These are phyloP conservation scores for Trichophyton simii DNA, from an alignment of 2,329 filamentous ascomycete genomes.

Conservation along the genomic window DNA sequence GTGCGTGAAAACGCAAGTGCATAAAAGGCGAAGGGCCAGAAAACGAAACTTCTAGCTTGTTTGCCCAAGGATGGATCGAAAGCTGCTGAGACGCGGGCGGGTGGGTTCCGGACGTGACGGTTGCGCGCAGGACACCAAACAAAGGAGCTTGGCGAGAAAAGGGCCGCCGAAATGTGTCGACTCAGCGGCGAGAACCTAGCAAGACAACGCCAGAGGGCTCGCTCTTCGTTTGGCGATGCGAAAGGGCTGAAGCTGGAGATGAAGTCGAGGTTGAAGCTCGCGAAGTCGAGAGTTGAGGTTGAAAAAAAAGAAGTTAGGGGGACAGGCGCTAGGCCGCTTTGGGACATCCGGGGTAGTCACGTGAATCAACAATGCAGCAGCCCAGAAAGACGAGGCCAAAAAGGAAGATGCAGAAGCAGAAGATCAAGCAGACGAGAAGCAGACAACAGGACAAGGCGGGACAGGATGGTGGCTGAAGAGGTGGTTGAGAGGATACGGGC, in stretches of 20 bases:
- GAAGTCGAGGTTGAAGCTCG: conserved; percentile 5
- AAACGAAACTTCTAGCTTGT: background rate
- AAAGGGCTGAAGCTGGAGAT: conserved; percentile 10
- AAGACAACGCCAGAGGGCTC: conserved; percentile 7
- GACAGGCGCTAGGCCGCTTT: background rate
- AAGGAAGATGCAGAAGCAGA: background rate
- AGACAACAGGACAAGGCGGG: background rate
- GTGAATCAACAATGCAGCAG: background rate
- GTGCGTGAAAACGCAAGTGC: background rate
- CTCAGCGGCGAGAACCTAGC: background rate
- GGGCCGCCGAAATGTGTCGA: background rate
- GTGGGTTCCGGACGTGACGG: background rate
- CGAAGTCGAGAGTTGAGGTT: conserved; percentile 3
- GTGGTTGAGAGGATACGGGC: conserved; percentile 10
- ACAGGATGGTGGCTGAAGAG: conserved; percentile 8
- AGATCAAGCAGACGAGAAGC: background rate
- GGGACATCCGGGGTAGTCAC: background rate
- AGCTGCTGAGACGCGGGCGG: background rate
- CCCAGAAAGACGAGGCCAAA: background rate
- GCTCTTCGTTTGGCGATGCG: background rate
- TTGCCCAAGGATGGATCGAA: conserved; percentile 1
- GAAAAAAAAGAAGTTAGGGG: conserved; percentile 1
- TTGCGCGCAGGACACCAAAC: conserved; percentile 4
- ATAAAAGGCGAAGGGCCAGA: background rate
- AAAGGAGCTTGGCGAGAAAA: conserved; percentile 1